These are phyloP conservation scores for Coemansia sp. DNA, from an alignment of 192 early-diverging fungal genomes.

Conservation along the genomic window DNA sequence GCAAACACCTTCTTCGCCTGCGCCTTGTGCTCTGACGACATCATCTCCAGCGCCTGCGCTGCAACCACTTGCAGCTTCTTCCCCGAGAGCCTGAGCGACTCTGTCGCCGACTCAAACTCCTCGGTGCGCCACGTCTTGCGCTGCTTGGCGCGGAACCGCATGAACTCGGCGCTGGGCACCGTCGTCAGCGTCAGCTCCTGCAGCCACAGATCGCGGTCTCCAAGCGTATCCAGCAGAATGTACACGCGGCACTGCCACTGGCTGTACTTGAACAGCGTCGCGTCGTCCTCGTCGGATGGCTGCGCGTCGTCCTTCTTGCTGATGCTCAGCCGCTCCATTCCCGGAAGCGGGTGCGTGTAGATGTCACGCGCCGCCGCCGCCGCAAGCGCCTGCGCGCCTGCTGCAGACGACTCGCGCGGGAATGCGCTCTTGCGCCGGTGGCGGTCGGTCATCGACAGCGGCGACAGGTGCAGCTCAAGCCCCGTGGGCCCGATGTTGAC, in stretches of 20 bases:
- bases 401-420: constrained; percentile 28
- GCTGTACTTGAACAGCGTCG: constrained; percentile 30
- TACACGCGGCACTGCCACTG: constrained; percentile 57
- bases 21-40: constrained; percentile 29
- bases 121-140: constrained; percentile 26
- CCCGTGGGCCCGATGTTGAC: constrained; percentile 51
- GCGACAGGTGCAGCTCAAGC: constrained; percentile 47
- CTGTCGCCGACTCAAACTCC: constrained; percentile 30
- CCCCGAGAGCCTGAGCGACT: constrained; percentile 30
- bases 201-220: constrained; percentile 47
- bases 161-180: constrained; percentile 49
- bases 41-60: constrained; percentile 19
- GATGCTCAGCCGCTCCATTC: constrained; percentile 5
- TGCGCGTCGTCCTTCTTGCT: background rate
- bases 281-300: constrained; percentile 25
- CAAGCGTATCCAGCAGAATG: constrained; percentile 40
- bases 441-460: constrained; percentile 54
- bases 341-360: constrained; percentile 11
- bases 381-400: constrained; percentile 4
- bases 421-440: constrained; percentile 52
- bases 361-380: constrained; percentile 10
- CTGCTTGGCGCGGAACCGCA: constrained; percentile 35
- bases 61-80: constrained; percentile 31
- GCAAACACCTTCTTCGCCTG: constrained; percentile 37
- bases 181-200: constrained; percentile 25